Conservation (phyloP, 1,284 basidiomycete species). For the Ustilago crameri region DNA sequence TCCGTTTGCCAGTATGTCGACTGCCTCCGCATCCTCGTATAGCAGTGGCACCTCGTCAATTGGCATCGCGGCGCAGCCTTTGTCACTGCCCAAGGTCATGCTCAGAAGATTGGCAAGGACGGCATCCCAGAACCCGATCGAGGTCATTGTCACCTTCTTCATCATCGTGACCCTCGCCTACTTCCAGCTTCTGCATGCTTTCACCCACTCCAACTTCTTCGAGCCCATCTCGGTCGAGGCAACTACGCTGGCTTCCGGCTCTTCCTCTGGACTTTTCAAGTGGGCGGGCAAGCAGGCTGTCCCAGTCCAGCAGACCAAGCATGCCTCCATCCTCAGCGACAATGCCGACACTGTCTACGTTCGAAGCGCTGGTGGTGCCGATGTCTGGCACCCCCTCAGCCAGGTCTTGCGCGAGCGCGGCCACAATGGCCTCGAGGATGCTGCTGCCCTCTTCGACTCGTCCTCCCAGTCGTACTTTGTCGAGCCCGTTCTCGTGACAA, state of each 20-base stretch:
- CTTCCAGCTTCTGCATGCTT: slow-evolving; percentile 86
- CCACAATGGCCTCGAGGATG: slow-evolving; percentile 17
- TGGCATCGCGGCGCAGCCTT: slow-evolving; percentile 31
- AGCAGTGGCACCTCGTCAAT: slow-evolving; percentile 45
- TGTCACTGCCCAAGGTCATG: slow-evolving; percentile 52
- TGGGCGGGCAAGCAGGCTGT: slow-evolving; percentile 29
- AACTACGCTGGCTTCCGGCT: slow-evolving; percentile 46
- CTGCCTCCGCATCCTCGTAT: slow-evolving; percentile 34
- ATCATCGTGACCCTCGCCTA: slow-evolving; percentile 88
- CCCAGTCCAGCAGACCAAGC: background rate
- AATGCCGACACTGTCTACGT: slow-evolving; percentile 42
- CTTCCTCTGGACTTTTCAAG: slow-evolving; percentile 45
- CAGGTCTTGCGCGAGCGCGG: slow-evolving; percentile 8
- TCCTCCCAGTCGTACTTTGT: slow-evolving; percentile 37
- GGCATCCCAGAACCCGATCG: slow-evolving; percentile 71
- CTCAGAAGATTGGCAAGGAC: slow-evolving; percentile 43
- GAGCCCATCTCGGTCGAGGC: slow-evolving; percentile 57
- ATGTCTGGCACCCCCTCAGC: slow-evolving; percentile 43
- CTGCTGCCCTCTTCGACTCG: slow-evolving; percentile 15
- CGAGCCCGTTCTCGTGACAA: slow-evolving; percentile 54
- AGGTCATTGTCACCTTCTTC: slow-evolving; percentile 87
- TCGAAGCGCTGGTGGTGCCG: slow-evolving; percentile 38
- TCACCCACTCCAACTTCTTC: slow-evolving; percentile 74
- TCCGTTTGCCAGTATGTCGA: slow-evolving; percentile 28
- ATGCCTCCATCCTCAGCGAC: slow-evolving; percentile 2